Evolutionary conservation across 208 protist genomes (phyloP), one percentile per base, ranked within the genome.

Genomic region (Wallacemonas sp.): DNA sequence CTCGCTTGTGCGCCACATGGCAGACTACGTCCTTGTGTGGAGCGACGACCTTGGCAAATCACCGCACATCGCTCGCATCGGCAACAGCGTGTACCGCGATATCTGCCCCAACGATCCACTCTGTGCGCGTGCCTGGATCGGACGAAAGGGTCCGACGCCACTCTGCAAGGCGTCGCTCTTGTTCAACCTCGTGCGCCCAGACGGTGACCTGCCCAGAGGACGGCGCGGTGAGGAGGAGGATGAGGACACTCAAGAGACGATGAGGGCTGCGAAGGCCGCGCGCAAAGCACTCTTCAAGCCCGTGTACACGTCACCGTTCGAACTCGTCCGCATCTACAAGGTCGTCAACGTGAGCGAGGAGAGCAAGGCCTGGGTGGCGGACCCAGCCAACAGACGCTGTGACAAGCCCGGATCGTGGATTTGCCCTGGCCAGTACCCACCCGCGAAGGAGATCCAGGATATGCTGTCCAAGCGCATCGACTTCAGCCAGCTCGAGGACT

Each of bases 321-420:
- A 97, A 76, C 83, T 99, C 26, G 97, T 99, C 39, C 85, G 98
- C 68, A 96, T 99, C 63, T 99, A 98, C 85, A 95, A 94, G 72
- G 98, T 99, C 24, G 85, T 93, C 70, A 85, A 95, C 44, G 85
- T 92, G 24, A 87, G 80, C 58, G 12, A 41, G 32, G 79, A 85
- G 60, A 88, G 80, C 67, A 83, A 83, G 61, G 36, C 32, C 52
- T 92, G 82, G 80, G 27, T 92, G 6, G 82, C 82, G 5, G 64
- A 92, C 69, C 77, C 81, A 26, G 65, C 60, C 17, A 72, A 83
- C 60, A 6, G 47, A 26, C 72, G 78, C 64, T 92, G 85, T 65
- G 57, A 80, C 60, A 55, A 67, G 44, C 80, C 82, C 0, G 80
- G 81, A 23, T 81, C 74, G 36, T 92, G 81, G 85, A 76, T 81